A percentile compares a stretch with the other conserved stretches of the same genome.
phyloP scores from a whole-genome alignment of 805 yeast species.

The Blastobotrys peoriensis region DNA sequence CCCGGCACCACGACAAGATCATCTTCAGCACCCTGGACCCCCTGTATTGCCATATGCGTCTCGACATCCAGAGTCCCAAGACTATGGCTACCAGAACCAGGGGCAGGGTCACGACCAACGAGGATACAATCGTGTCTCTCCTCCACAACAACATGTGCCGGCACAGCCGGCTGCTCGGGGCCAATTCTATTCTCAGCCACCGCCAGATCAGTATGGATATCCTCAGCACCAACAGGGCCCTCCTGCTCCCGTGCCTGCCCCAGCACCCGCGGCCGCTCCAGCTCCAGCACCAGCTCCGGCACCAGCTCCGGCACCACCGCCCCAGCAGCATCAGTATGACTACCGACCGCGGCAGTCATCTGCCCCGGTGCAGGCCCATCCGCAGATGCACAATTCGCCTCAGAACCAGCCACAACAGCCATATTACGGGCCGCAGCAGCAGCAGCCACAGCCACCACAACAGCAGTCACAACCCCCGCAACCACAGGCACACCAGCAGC shows the following conservation, averaged over 20 bases:
- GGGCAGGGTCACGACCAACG: no score
- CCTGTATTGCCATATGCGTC: background rate
- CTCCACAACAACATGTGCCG: no score
- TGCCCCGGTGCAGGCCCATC: background rate
- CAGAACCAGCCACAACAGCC: conserved; percentile 4
- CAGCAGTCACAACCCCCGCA: background rate
- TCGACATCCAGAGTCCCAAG: background rate
- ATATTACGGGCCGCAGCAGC: background rate
- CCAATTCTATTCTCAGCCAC: no score
- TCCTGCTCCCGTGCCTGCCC: conserved; percentile 4
- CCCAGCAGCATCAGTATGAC: background rate
- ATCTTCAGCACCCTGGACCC: background rate
- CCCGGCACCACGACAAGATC: background rate
- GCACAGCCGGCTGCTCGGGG: no score
- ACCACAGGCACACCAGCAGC: conserved; percentile 4
- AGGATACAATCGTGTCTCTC: no score
- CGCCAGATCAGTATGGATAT: no score
- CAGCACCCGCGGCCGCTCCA: conserved; percentile 2
- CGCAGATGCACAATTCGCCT: background rate
- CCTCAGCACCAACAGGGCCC: conserved; percentile 1
- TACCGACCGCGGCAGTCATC: conserved; percentile 1
- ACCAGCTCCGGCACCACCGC: conserved; percentile 1
- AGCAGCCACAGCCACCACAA: background rate
- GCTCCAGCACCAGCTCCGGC: conserved; percentile 1
- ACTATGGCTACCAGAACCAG: background rate